Evolutionary conservation across 148 eudicot genomes (phyloP).

Genomic region (Nyssa sinensis): DNA sequence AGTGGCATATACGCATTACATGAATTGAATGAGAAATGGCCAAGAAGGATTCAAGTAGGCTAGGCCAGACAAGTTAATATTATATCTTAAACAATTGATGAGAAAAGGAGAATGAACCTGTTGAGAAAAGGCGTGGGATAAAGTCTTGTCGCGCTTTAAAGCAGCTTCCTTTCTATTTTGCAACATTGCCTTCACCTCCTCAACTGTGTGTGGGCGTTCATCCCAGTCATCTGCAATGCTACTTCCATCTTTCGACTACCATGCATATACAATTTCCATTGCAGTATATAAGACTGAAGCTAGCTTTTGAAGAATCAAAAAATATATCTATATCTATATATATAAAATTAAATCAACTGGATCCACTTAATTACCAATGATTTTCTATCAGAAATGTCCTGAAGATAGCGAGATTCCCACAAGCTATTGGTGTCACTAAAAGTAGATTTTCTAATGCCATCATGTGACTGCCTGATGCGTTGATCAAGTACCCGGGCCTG

Average conservation of each 20-base stretch:
- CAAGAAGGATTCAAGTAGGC: not conserved
- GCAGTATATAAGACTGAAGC: not conserved
- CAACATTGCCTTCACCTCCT: constrained; percentile 78
- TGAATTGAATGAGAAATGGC: not conserved
- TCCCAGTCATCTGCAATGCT: constrained; percentile 79
- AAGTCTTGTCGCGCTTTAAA: constrained; percentile 50
- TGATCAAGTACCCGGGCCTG: constrained; percentile 54
- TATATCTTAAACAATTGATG: not conserved
- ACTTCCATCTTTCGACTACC: constrained; percentile 65
- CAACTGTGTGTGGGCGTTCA: constrained; percentile 70
- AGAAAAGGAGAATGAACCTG: constrained; percentile 34
- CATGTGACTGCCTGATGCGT: constrained; percentile 33
- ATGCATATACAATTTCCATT: constrained; percentile 4
- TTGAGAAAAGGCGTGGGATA: constrained; percentile 62
- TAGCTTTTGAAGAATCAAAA: not conserved
- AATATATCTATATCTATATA: not conserved
- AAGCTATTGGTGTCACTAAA: constrained; percentile 45
- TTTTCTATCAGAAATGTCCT: constrained; percentile 56
- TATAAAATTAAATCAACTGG: not conserved
- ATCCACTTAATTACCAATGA: constrained; percentile 43
- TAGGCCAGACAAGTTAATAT: not conserved
- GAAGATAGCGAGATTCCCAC: constrained; percentile 40
- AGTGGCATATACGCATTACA: not conserved
- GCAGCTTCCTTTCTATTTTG: constrained; percentile 60
- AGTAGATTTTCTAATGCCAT: constrained; percentile 37